Evolutionary conservation across 495 filamentous ascomycete genomes (phyloP).

Genomic region (Bacidia rubella): DNA sequence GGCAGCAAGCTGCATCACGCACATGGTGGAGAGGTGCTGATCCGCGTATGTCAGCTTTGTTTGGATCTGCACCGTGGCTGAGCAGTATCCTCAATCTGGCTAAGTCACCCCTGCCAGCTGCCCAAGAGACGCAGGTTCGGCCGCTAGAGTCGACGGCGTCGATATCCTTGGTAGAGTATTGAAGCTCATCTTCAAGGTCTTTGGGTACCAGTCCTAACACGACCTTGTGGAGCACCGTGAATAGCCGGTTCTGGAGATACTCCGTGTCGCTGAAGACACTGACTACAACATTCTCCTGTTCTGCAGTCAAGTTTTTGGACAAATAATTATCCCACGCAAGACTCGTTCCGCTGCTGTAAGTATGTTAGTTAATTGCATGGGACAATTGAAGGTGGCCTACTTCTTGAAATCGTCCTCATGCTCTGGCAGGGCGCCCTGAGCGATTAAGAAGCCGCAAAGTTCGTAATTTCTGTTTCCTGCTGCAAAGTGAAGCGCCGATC

Average conservation of each 20-base stretch:
- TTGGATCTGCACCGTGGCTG: conserved; percentile 13
- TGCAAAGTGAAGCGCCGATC: too few species aligned
- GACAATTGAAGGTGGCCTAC: background rate
- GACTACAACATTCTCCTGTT: background rate
- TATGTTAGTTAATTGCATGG: background rate
- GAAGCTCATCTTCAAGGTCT: conserved; percentile 2
- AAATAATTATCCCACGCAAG: conserved; percentile 1
- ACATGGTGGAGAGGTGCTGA: background rate
- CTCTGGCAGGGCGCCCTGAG: too few species aligned
- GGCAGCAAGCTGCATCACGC: conserved; percentile 4
- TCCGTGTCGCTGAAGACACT: conserved; percentile 1
- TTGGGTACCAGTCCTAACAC: conserved; percentile 1
- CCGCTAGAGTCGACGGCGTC: conserved; percentile 9
- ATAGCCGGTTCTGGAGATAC: conserved; percentile 1
- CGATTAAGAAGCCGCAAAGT: too few species aligned
- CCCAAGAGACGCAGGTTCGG: conserved; percentile 12
- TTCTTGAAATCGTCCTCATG: background rate
- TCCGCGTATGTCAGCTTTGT: conserved; percentile 1
- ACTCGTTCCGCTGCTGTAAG: background rate
- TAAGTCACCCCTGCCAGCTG: conserved; percentile 7
- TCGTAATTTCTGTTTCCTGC: too few species aligned
- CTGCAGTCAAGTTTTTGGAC: background rate
- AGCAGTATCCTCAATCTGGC: conserved; percentile 7
- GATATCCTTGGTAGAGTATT: conserved; percentile 6
- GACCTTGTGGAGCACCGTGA: conserved; percentile 10